phyloP scores from a whole-genome alignment of 2,329 filamentous ascomycete genomes.

The Fusarium sarcochroum region DNA sequence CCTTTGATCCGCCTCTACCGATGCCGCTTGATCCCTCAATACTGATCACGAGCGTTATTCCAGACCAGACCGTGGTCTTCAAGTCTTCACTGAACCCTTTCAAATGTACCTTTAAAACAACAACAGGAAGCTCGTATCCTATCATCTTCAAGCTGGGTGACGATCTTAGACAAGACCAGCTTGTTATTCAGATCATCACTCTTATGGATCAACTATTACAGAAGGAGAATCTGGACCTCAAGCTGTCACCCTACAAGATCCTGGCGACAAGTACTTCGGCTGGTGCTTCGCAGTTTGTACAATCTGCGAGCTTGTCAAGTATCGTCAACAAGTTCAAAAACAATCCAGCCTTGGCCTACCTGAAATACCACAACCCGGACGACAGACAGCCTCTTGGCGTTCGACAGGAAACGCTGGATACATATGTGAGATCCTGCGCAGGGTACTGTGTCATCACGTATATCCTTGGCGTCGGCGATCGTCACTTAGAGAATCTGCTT shows the following conservation, averaged over 20 bases:
- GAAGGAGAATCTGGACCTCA: constrained; percentile 96
- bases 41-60: constrained; percentile 81
- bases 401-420: constrained; percentile 93
- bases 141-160: constrained; percentile 98
- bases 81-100: constrained; percentile 95
- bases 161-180: constrained; percentile 94
- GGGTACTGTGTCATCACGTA: constrained; percentile 99
- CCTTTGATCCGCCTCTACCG: constrained; percentile 87
- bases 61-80: constrained; percentile 91
- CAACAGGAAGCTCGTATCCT: constrained; percentile 82
- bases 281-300: constrained; percentile 93
- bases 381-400: constrained; percentile 85
- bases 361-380: constrained; percentile 92
- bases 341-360: constrained; percentile 82
- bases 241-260: constrained; percentile 95
- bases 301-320: constrained; percentile 85
- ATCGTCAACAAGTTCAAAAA: constrained; percentile 86
- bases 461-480: constrained; percentile 94
- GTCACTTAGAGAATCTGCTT: constrained; percentile 95
- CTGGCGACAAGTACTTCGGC: constrained; percentile 91
- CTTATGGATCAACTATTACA: constrained; percentile 96
- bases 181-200: constrained; percentile 97
- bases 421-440: constrained; percentile 94
- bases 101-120: constrained; percentile 90
- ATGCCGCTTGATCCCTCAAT: constrained; percentile 90